phyloP scores from a whole-genome alignment of 2,329 filamentous ascomycete genomes.

The Tolypocladium ophioglossoides region DNA sequence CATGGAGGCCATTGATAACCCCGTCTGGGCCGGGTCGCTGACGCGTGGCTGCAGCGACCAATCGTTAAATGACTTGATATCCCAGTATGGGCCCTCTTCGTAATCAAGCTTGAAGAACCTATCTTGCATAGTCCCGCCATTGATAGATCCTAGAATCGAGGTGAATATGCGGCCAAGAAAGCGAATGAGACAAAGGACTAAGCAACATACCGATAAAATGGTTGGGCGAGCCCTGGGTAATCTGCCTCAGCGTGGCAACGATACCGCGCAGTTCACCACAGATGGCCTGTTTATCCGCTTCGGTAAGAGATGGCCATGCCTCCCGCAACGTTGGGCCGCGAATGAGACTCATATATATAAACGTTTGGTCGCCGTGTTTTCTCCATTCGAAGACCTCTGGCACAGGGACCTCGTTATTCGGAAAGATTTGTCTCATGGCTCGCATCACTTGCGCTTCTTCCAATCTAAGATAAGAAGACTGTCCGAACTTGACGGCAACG shows the following conservation, averaged over 20 bases:
- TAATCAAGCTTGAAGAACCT: slow-evolving; percentile 11
- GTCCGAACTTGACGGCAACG: slow-evolving; percentile 6
- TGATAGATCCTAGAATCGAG: slow-evolving; percentile 8
- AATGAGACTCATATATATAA: slow-evolving; percentile 13
- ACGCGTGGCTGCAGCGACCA: slow-evolving; percentile 10
- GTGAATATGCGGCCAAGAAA: background rate
- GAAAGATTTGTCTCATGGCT: slow-evolving; percentile 4
- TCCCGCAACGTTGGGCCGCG: slow-evolving; percentile 8
- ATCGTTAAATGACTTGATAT: slow-evolving; percentile 11
- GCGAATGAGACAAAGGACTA: background rate
- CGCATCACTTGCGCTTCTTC: slow-evolving; percentile 7
- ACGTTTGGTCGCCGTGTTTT: slow-evolving; percentile 3
- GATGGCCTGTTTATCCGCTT: slow-evolving; percentile 9
- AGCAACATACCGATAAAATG: slow-evolving; percentile 5
- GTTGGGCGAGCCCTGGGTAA: slow-evolving; percentile 3
- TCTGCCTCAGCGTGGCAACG: background rate
- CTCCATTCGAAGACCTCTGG: slow-evolving; percentile 23
- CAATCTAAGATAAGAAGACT: background rate
- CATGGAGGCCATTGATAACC: background rate
- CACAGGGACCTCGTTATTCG: slow-evolving; percentile 5
- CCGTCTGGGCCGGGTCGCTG: slow-evolving; percentile 5
- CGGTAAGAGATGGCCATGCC: slow-evolving; percentile 8
- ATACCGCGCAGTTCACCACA: slow-evolving; percentile 1
- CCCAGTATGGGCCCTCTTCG: slow-evolving; percentile 8
- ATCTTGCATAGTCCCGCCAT: slow-evolving; percentile 11